Percentiles rank a stretch among this genome's conserved stretches.
These are phyloP conservation scores for Camellia japonica DNA, from an alignment of 148 eudicot species.

Conservation along the genomic window DNA sequence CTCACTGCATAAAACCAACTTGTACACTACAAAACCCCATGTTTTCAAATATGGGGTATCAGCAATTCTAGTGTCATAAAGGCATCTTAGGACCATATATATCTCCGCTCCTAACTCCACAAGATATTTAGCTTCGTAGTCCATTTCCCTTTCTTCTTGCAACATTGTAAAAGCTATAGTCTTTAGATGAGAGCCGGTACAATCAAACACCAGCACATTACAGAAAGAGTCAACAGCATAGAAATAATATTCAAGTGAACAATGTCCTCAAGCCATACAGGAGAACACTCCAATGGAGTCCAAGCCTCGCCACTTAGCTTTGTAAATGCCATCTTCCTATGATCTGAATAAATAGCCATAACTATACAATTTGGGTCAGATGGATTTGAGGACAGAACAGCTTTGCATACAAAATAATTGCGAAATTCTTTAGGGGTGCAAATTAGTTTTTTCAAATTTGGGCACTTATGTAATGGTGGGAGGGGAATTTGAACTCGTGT, in stretches of 20 bases:
- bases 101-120: slow-evolving; percentile 10
- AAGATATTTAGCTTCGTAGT: slow-evolving; percentile 1
- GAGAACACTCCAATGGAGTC: background rate
- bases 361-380: slow-evolving; percentile 1
- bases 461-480: slow-evolving; percentile 10
- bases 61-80: background rate
- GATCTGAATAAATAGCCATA: slow-evolving; percentile 6
- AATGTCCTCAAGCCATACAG: background rate
- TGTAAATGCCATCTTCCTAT: slow-evolving; percentile 6
- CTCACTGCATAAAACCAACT: slow-evolving; percentile 6
- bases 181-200: background rate
- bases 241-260: background rate
- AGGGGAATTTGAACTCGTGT: background rate
- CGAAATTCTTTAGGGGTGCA: background rate
- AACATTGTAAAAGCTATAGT: background rate
- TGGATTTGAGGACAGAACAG: background rate
- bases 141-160: no score
- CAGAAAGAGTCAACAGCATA: background rate
- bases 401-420: slow-evolving; percentile 8
- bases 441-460: background rate
- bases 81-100: background rate
- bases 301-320: slow-evolving; percentile 7
- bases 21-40: slow-evolving; percentile 1
- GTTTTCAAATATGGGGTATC: slow-evolving; percentile 3
- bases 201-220: background rate